Evolutionary conservation across 257 asterid genomes (phyloP).

Genomic region (Nicotiana otophora): DNA sequence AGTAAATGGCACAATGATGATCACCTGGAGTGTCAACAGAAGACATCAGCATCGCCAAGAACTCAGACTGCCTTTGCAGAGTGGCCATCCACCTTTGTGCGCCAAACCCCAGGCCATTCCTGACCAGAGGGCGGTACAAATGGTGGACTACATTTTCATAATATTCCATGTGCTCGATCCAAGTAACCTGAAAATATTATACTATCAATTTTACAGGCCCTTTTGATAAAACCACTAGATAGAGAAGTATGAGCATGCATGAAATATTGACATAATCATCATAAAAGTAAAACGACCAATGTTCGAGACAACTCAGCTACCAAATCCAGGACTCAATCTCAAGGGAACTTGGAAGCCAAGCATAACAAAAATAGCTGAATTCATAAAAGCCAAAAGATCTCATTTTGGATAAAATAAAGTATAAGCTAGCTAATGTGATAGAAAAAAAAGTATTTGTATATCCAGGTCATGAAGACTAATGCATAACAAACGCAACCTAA

Average conservation of each 20-base stretch:
- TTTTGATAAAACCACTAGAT: neutral
- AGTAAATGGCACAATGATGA: neutral
- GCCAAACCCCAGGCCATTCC: slow-evolving; percentile 69
- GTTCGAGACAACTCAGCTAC: neutral
- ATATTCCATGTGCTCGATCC: slow-evolving; percentile 79
- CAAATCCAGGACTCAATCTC: neutral
- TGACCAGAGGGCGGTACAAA: slow-evolving; percentile 50
- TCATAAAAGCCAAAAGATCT: neutral
- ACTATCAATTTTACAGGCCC: neutral
- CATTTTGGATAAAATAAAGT: neutral
- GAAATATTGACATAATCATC: neutral
- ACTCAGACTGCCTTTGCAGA: slow-evolving; percentile 57
- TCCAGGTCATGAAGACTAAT: neutral
- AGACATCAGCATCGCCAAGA: slow-evolving; percentile 34
- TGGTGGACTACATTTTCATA: slow-evolving; percentile 44
- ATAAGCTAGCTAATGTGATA: neutral
- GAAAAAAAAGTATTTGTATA: neutral
- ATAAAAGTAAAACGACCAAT: neutral
- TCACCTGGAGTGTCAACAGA: slow-evolving; percentile 34
- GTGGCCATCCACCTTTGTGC: slow-evolving; percentile 71
- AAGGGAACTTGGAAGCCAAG: neutral
- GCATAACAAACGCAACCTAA: neutral
- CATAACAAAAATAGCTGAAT: neutral
- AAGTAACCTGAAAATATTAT: slow-evolving; percentile 51
- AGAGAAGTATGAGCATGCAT: neutral